A percentile compares a stretch with the other conserved stretches of the same genome.
Conservation (phyloP, 345 rosid species). For the Cochlearia excelsa region DNA sequence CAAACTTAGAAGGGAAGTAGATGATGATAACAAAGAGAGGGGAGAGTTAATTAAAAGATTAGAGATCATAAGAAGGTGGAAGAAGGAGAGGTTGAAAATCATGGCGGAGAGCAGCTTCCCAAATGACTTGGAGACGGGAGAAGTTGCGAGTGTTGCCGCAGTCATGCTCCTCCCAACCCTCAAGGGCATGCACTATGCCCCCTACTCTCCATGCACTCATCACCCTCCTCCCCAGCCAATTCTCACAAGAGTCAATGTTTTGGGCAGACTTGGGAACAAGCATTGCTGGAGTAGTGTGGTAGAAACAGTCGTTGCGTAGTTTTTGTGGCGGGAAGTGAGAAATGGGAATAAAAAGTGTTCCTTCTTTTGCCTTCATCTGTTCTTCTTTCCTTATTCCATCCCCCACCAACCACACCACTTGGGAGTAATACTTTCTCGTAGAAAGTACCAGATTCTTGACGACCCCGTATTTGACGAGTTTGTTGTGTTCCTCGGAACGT, state of each 20-base stretch:
- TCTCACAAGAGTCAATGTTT: conserved; percentile 59
- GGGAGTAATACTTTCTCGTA: background rate
- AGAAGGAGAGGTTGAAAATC: conserved; percentile 43
- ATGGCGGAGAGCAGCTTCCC: conserved; percentile 51
- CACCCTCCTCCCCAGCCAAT: conserved; percentile 44
- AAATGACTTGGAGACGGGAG: conserved; percentile 29
- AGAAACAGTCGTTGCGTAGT: conserved; percentile 49
- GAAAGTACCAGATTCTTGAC: conserved; percentile 12
- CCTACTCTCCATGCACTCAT: conserved; percentile 50
- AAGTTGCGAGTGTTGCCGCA: conserved; percentile 37
- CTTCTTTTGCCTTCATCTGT: conserved; percentile 44
- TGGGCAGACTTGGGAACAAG: conserved; percentile 41
- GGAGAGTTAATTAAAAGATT: background rate
- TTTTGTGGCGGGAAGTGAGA: conserved; percentile 44
- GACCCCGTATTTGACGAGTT: conserved; percentile 5
- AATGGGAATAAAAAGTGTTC: conserved; percentile 50
- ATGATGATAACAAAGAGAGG: background rate
- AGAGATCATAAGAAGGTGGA: conserved; percentile 6
- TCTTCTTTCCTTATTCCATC: conserved; percentile 46
- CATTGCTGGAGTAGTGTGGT: conserved; percentile 54
- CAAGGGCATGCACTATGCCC: conserved; percentile 52
- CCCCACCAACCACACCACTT: conserved; percentile 51
- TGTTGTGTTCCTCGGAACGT: background rate
- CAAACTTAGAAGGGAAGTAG: background rate
- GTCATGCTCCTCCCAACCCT: conserved; percentile 46